These are phyloP conservation scores for Biscogniauxia sp. DNA, from an alignment of 2,329 filamentous ascomycete species.

Conservation along the genomic window DNA sequence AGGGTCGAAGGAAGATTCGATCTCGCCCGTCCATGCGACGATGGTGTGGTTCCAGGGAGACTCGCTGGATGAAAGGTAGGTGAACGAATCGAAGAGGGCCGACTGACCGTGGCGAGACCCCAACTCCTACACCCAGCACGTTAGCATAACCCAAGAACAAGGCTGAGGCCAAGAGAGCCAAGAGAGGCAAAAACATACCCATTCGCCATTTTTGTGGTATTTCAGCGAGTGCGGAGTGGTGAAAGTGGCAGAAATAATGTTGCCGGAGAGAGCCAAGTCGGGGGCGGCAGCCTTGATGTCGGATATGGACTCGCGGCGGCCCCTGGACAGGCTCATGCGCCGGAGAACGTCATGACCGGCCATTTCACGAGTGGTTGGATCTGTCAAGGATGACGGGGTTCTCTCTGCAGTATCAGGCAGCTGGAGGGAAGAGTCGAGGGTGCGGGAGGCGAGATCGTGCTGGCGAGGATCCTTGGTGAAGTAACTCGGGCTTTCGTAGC, in stretches of 20 bases:
- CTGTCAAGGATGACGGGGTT: slow-evolving; percentile 15
- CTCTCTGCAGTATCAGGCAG: slow-evolving; percentile 19
- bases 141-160: slow-evolving; percentile 6
- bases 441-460: slow-evolving; percentile 20
- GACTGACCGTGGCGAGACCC: slow-evolving; percentile 80
- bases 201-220: slow-evolving; percentile 58
- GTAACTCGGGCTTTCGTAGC: slow-evolving; percentile 28
- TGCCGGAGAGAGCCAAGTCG: slow-evolving; percentile 58
- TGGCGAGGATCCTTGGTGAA: slow-evolving; percentile 29
- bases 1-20: slow-evolving; percentile 51
- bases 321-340: slow-evolving; percentile 41
- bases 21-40: slow-evolving; percentile 93
- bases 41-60: slow-evolving; percentile 89
- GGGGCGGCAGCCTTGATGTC: slow-evolving; percentile 57
- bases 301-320: slow-evolving; percentile 49
- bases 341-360: slow-evolving; percentile 42
- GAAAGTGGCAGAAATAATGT: slow-evolving; percentile 65
- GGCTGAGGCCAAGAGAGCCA: neutral
- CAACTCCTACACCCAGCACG: slow-evolving; percentile 56
- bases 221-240: slow-evolving; percentile 59
- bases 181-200: too few relatives aligned
- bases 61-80: slow-evolving; percentile 78
- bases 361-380: slow-evolving; percentile 30
- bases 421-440: slow-evolving; percentile 14
- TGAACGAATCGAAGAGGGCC: slow-evolving; percentile 87